Evolutionary conservation across 164 flowering plant species (phyloP).

Genomic region (Houttuynia cordata): DNA sequence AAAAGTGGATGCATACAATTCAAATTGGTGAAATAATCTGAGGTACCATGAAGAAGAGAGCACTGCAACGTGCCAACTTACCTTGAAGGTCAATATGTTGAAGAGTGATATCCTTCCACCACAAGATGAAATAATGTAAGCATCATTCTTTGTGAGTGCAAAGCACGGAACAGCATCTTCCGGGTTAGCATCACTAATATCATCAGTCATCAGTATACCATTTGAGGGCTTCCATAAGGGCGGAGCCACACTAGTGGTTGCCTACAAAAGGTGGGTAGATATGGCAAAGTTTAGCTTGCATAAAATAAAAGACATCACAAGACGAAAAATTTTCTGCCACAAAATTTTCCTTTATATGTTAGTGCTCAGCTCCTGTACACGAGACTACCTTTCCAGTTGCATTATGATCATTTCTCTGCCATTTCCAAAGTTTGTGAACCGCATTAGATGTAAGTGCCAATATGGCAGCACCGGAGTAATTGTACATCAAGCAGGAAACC

Average conservation of each 20-base stretch:
- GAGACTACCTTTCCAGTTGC: conserved; percentile 45
- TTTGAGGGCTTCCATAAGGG: conserved; percentile 70
- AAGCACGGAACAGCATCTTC: conserved; percentile 70
- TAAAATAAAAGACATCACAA: too few relatives aligned
- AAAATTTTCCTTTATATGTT: too few relatives aligned
- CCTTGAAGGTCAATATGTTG: conserved; percentile 84
- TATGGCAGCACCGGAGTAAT: conserved; percentile 63
- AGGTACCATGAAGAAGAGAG: too few relatives aligned
- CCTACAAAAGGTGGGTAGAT: conserved; percentile 17
- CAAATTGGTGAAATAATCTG: too few relatives aligned
- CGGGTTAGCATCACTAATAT: conserved; percentile 37
- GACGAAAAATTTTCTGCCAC: too few relatives aligned
- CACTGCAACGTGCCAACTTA: conserved; percentile 3
- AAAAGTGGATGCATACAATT: too few relatives aligned
- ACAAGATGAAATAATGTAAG: conserved; percentile 78
- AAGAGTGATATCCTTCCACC: conserved; percentile 76
- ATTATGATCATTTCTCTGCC: conserved; percentile 61
- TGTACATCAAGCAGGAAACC: conserved; percentile 66
- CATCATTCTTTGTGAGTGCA: conserved; percentile 77
- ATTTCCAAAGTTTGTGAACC: conserved; percentile 67
- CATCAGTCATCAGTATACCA: conserved; percentile 77
- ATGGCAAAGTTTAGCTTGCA: too few relatives aligned
- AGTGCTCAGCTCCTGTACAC: too few relatives aligned
- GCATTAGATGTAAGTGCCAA: conserved; percentile 77
- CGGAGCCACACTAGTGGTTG: conserved; percentile 50